Evolutionary conservation across 2,329 filamentous ascomycete genomes (phyloP).

Genomic region (Thermoascus crustaceus): DNA sequence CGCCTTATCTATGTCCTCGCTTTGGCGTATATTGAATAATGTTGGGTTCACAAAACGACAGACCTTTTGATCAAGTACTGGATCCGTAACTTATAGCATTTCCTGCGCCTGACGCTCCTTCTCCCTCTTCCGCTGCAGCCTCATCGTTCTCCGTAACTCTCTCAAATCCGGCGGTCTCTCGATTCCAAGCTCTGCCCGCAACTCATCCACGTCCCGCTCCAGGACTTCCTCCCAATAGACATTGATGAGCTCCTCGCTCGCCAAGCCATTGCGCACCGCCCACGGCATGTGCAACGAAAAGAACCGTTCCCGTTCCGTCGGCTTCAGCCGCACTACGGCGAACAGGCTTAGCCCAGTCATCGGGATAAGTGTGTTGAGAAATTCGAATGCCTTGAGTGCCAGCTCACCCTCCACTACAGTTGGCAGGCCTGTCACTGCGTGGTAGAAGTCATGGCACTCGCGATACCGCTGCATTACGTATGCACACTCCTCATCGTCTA

Average conservation of each 20-base stretch:
- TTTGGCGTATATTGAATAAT: too few relatives aligned
- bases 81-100: too few relatives aligned
- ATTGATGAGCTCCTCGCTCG: conserved; percentile 76
- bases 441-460: conserved; percentile 96
- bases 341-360: conserved; percentile 88
- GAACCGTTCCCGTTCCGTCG: conserved; percentile 58
- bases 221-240: conserved; percentile 97
- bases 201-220: conserved; percentile 68
- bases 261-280: conserved; percentile 76
- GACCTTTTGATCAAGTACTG: too few relatives aligned
- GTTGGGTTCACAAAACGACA: too few relatives aligned
- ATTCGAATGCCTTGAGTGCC: conserved; percentile 96
- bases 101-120: conserved; percentile 41
- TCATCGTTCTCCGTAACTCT: conserved; percentile 62
- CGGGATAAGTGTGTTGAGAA: conserved; percentile 83
- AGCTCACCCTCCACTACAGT: conserved; percentile 92
- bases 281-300: conserved; percentile 64
- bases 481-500: conserved; percentile 90
- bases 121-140: conserved; percentile 58
- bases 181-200: conserved; percentile 69
- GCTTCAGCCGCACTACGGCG: conserved; percentile 58
- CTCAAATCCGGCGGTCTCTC: conserved; percentile 83
- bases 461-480: conserved; percentile 98
- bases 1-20: too few relatives aligned
- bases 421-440: conserved; percentile 84